Conservation (phyloP, 2,329 filamentous ascomycete genomes). For the Colletotrichum abscissum region DNA sequence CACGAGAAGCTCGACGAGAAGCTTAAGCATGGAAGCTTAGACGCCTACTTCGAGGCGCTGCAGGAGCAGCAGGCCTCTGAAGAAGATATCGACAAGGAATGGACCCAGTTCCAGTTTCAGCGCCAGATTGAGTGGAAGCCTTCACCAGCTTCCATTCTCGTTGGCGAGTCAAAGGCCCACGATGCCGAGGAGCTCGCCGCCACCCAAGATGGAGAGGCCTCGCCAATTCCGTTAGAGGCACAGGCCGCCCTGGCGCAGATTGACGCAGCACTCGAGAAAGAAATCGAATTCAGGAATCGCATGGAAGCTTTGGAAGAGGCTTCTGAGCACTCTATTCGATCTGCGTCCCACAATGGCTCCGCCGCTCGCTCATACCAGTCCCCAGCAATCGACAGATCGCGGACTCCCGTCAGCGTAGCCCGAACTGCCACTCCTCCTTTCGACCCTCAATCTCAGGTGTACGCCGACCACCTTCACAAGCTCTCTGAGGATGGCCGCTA, state of each 20-base stretch:
- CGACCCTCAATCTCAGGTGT: conserved; percentile 74
- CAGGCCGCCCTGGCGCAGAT: conserved; percentile 80
- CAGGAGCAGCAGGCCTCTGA: conserved; percentile 73
- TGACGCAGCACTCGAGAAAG: conserved; percentile 84
- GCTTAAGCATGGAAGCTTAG: conserved; percentile 74
- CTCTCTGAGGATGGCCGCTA: conserved; percentile 80
- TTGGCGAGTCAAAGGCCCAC: conserved; percentile 69
- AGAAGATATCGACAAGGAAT: conserved; percentile 80
- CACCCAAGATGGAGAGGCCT: conserved; percentile 48
- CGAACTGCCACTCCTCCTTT: conserved; percentile 71
- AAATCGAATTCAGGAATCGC: conserved; percentile 70
- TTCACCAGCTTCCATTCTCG: conserved; percentile 63
- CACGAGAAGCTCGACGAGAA: conserved; percentile 63
- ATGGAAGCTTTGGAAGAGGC: conserved; percentile 57
- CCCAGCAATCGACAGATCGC: conserved; percentile 53
- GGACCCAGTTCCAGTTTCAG: conserved; percentile 91
- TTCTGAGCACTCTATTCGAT: conserved; percentile 51
- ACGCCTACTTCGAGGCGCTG: conserved; percentile 92
- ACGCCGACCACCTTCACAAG: conserved; percentile 82
- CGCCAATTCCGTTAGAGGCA: conserved; percentile 55
- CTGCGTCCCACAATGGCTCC: conserved; percentile 49
- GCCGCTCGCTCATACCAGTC: conserved; percentile 49
- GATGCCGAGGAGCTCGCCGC: conserved; percentile 48
- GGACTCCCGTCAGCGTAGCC: conserved; percentile 58
- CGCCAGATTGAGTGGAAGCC: conserved; percentile 92